These are phyloP conservation scores for Proliferodiscus dingleyae DNA, from an alignment of 2,329 filamentous ascomycete species.

Conservation along the genomic window DNA sequence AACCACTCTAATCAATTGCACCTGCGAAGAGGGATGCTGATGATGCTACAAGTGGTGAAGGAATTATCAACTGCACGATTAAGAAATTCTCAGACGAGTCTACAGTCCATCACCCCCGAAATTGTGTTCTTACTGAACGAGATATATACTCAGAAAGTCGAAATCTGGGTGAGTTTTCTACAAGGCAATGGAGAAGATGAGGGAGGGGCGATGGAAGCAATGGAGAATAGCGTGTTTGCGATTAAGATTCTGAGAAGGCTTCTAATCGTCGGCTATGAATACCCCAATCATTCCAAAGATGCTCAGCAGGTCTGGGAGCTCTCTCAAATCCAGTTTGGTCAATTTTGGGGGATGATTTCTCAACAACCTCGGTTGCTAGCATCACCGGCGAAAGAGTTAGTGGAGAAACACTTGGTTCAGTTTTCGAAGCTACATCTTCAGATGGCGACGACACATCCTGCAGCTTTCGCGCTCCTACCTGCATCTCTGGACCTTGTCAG, in stretches of 20 bases:
- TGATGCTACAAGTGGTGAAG: slow-evolving; percentile 83
- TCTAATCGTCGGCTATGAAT: slow-evolving; percentile 75
- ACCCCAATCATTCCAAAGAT: slow-evolving; percentile 71
- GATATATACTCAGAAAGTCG: slow-evolving; percentile 72
- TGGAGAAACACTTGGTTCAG: slow-evolving; percentile 86
- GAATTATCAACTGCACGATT: slow-evolving; percentile 80
- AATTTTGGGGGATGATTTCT: slow-evolving; percentile 62
- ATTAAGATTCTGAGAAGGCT: slow-evolving; percentile 79
- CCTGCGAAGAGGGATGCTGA: slow-evolving; percentile 66
- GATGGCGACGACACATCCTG: slow-evolving; percentile 74
- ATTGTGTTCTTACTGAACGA: slow-evolving; percentile 73
- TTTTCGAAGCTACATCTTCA: slow-evolving; percentile 87
- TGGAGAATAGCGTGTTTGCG: slow-evolving; percentile 72
- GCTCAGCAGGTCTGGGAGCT: slow-evolving; percentile 78
- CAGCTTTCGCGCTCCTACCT: slow-evolving; percentile 77
- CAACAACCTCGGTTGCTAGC: slow-evolving; percentile 50
- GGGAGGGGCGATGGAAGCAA: slow-evolving; percentile 53
- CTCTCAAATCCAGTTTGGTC: slow-evolving; percentile 71
- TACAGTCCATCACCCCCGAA: slow-evolving; percentile 77
- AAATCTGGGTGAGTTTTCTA: slow-evolving; percentile 61
- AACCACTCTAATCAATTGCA: slow-evolving; percentile 56
- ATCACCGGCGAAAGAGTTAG: slow-evolving; percentile 49
- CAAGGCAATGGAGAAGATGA: slow-evolving; percentile 53
- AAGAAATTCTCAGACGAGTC: slow-evolving; percentile 65
- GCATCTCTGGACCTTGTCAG: slow-evolving; percentile 71